These are phyloP conservation scores for Phytophthora sansomeana DNA, from an alignment of 352 stramenopile species.

Conservation along the genomic window DNA sequence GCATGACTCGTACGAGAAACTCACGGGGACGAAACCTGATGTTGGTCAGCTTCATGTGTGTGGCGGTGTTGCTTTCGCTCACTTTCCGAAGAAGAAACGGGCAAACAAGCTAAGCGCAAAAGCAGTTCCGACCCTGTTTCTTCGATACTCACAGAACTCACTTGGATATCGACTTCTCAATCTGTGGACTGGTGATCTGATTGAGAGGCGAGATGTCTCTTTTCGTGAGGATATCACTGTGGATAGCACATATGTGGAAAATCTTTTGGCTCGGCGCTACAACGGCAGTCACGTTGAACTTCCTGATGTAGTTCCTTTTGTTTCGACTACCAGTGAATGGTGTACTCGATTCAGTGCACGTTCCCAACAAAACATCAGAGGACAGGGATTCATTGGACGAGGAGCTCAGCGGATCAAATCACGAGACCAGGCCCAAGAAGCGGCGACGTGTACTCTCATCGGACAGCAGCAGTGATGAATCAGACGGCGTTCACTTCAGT, in stretches of 20 bases:
- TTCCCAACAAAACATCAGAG: no score
- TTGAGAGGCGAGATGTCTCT: conserved; percentile 3
- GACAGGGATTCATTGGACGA: not conserved
- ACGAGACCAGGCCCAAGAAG: no score
- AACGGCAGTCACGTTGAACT: not conserved
- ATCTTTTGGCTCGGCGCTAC: not conserved
- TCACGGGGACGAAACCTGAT: conserved; percentile 1
- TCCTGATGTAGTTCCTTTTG: conserved; percentile 1
- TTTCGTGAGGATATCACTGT: conserved; percentile 14
- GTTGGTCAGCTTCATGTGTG: conserved; percentile 3
- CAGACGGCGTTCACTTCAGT: no score
- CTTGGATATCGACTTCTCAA: conserved; percentile 7
- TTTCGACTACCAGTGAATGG: not conserved
- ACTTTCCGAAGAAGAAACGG: conserved; percentile 8
- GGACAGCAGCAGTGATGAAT: no score
- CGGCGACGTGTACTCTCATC: no score
- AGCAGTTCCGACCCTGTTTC: not conserved
- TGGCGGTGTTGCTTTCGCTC: conserved; percentile 1
- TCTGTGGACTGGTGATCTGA: not conserved
- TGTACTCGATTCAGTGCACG: not conserved
- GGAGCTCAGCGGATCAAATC: no score
- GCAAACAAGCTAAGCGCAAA: not conserved
- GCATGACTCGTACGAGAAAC: no score
- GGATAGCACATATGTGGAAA: conserved; percentile 3
- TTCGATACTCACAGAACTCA: not conserved